phyloP scores from a whole-genome alignment of 495 filamentous ascomycete species.

The Aspergillus egyptiacus region DNA sequence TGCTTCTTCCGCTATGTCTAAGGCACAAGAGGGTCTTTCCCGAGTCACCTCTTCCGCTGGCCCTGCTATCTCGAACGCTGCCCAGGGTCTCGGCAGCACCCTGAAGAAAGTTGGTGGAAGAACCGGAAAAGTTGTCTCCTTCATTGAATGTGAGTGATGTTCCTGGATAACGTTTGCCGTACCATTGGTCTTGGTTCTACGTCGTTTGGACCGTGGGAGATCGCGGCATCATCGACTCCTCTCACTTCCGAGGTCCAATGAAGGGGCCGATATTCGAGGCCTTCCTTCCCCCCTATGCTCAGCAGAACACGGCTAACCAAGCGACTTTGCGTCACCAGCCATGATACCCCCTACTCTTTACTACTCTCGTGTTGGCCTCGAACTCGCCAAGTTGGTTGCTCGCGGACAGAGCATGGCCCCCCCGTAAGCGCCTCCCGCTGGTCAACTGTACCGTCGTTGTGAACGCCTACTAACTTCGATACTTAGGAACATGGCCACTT shows the following conservation, averaged over 20 bases:
- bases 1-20: slow-evolving; percentile 59
- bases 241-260: slow-evolving; percentile 16
- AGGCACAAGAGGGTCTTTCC: slow-evolving; percentile 81
- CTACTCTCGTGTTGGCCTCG: slow-evolving; percentile 82
- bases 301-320: slow-evolving; percentile 25
- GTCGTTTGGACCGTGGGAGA: neutral
- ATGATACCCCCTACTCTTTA: slow-evolving; percentile 81
- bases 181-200: neutral
- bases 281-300: slow-evolving; percentile 5
- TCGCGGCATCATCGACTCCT: slow-evolving; percentile 2
- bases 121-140: slow-evolving; percentile 71
- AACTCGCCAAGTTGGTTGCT: slow-evolving; percentile 83
- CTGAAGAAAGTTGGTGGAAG: slow-evolving; percentile 77
- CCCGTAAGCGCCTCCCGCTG: slow-evolving; percentile 60
- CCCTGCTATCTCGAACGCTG: slow-evolving; percentile 64
- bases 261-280: slow-evolving; percentile 14
- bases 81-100: slow-evolving; percentile 55
- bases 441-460: neutral
- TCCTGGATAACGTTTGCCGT: neutral
- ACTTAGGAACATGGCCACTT: slow-evolving; percentile 59
- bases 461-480: slow-evolving; percentile 17
- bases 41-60: slow-evolving; percentile 75
- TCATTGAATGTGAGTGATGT: slow-evolving; percentile 73
- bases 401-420: slow-evolving; percentile 84
- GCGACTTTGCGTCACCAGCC: slow-evolving; percentile 45